These are phyloP conservation scores for Thermoascus crustaceus DNA, from an alignment of 2,329 filamentous ascomycete genomes.

Conservation along the genomic window DNA sequence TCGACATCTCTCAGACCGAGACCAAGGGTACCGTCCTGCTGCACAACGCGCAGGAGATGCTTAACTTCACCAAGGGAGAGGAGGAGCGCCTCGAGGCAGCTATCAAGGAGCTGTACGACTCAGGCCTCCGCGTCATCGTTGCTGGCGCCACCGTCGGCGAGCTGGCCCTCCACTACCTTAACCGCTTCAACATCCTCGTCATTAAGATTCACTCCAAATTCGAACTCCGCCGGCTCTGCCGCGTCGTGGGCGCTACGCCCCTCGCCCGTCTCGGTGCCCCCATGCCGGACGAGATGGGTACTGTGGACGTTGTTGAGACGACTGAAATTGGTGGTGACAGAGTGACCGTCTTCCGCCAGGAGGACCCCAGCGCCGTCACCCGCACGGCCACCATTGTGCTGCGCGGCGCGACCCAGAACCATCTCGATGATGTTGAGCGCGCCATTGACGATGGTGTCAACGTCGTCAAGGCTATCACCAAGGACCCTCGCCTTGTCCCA, in stretches of 20 bases:
- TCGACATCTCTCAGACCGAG: conserved; percentile 93
- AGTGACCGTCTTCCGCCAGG: conserved; percentile 96
- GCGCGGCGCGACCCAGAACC: conserved; percentile 92
- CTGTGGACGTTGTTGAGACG: conserved; percentile 89
- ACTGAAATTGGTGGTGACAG: conserved; percentile 96
- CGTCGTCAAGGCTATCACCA: conserved; percentile 95
- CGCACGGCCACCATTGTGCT: conserved; percentile 91
- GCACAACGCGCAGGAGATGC: conserved; percentile 97
- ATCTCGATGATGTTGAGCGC: conserved; percentile 92
- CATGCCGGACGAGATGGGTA: conserved; percentile 99
- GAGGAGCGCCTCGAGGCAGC: conserved; percentile 81
- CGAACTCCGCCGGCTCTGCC: conserved; percentile 86
- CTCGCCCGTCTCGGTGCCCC: conserved; percentile 89
- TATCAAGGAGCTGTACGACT: conserved; percentile 94
- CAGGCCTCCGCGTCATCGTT: conserved; percentile 82
- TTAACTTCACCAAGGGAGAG: conserved; percentile 96
- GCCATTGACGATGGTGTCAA: conserved; percentile 98
- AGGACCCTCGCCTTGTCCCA: conserved; percentile 81
- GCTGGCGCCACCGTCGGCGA: conserved; percentile 93
- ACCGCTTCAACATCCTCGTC: conserved; percentile 90
- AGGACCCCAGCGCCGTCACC: conserved; percentile 67
- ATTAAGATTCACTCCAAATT: conserved; percentile 99
- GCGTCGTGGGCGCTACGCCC: conserved; percentile 94
- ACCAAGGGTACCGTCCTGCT: conserved; percentile 96
- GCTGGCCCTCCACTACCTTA: conserved; percentile 92